Evolutionary conservation across 495 filamentous ascomycete species (phyloP), one percentile per base, ranked within the genome.

Genomic region (Aspergillus haitiensis): DNA sequence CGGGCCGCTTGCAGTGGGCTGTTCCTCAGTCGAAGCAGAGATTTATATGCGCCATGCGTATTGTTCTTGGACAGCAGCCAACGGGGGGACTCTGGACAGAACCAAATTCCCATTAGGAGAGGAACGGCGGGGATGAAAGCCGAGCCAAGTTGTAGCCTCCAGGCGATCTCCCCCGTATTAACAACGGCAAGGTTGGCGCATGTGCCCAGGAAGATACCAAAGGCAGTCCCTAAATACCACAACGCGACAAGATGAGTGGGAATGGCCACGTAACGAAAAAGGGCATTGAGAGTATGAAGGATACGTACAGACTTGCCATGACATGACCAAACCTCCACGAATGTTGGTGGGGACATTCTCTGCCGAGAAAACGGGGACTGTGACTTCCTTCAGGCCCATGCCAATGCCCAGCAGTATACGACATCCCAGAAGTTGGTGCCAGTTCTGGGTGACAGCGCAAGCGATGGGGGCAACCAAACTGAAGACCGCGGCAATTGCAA

Each of bases 121-220:
- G 86, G 78, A 21, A 90, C 66, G 2, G 87, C 84, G 3, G 87
- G 87, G 62, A 89, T 81, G 64, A 87, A 87, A 0, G 86, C 84
- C 18, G 86, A 86, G 2, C 82, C 86, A 18, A 88, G 65, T 64
- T 89, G 86, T 9, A 88, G 72, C 53, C 87, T 74, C 86, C 87
- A 90, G 12, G 85, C 74, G 52, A 86, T 82, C 0, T 56, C 55
- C 0, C 83, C 84, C 27, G 79, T 73, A 44, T 85, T 68, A 35
- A 81, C 78, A 55, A 89, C 79, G 10, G 78, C 81, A 11, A 88
- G 64, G 64, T 88, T 89, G 42, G 86, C 85, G 49, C 70, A 74
- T 48, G 80, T 82, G 2, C 86, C 86, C 16, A 87, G 68, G 67
- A 88, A 81, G 59, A 84, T 88, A 53, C 85, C 86, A 27, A 27